Evolutionary conservation across 805 yeast species (phyloP), one percentile per base, ranked within the genome.

Genomic region (Starmerella cellae): DNA sequence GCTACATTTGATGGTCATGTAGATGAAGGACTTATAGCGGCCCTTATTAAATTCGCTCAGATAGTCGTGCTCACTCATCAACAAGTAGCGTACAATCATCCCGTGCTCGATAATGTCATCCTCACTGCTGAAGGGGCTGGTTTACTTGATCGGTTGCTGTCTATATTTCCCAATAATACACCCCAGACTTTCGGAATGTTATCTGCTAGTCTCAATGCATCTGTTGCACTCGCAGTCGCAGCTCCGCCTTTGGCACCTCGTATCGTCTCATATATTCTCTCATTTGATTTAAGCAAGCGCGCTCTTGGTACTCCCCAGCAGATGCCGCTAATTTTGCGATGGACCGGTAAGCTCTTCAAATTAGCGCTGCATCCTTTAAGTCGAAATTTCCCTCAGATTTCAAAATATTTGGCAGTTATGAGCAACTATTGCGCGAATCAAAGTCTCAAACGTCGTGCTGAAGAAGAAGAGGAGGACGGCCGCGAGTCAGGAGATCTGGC

Each of bases 51-150:
- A 60, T 75, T 87, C 45, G 71, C 83, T 10, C 74, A 74, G n/a
- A 69, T 69, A 42, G 60, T 77, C 4, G 68, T 72, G 1, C 84
- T 79, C 45, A 30, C 43, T 11, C 48, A 49, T 26, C 41, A 36
- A 21, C 55, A 43, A 24, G 22, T 38, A 19, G 56, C 71, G 2
- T 58, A 66, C 42, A 75, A 76, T 3, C 67, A 68, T 18, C 59
- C 70, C 0, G 69, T 66, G 42, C 95, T 88, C 55, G 71, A 73
- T 41, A 65, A 65, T 29, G 50, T 60, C 9, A 58, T 64, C 19
- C 60, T 85, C 47, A 84, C 79, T 50, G 73, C 79, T 5, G 94
- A 87, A 57, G 79, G 87, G 0, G 71, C 69, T 42, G 76, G 70
- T 3, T 63, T 81, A 42, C 62, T 91, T 28, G 95, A 84, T 51